Percentiles rank a stretch among this genome's conserved stretches.
Evolutionary conservation across 176 grass and related monocot species (phyloP).

Genomic region (Eragrostis nindensis): DNA sequence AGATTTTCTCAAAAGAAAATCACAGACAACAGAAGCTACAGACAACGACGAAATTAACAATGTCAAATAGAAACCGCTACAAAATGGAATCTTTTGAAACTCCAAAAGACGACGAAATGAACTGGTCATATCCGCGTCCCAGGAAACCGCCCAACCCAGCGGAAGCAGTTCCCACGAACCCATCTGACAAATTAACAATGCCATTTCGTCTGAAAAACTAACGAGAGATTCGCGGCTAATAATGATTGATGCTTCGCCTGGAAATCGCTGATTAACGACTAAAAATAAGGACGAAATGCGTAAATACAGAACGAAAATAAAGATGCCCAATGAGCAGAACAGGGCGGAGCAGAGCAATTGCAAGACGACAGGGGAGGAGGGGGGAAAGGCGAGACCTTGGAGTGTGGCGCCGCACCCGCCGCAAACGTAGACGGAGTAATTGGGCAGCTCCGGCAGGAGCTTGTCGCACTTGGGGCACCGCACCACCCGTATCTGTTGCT

Average conservation of each 20-base stretch:
- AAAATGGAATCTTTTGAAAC: background rate
- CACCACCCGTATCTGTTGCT: slow-evolving; percentile 74
- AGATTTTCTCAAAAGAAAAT: no score
- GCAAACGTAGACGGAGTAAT: slow-evolving; percentile 91
- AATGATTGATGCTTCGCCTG: background rate
- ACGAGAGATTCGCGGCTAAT: background rate
- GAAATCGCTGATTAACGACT: background rate
- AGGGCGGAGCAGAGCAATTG: background rate
- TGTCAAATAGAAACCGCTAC: background rate
- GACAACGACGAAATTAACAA: background rate
- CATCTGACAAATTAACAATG: background rate
- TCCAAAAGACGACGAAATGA: slow-evolving; percentile 22
- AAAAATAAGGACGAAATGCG: background rate
- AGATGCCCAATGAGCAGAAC: background rate
- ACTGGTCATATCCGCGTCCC: slow-evolving; percentile 19
- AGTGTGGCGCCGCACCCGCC: slow-evolving; percentile 83
- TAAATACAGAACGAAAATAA: background rate
- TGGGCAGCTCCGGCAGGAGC: slow-evolving; percentile 86
- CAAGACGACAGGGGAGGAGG: background rate
- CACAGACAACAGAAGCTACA: background rate
- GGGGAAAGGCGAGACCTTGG: slow-evolving; percentile 48
- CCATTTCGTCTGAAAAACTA: background rate
- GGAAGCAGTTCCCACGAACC: background rate
- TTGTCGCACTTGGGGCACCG: slow-evolving; percentile 98
- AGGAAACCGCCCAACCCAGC: slow-evolving; percentile 11